These are phyloP conservation scores for Trifolium repens DNA, from an alignment of 306 rosid species.

Conservation along the genomic window DNA sequence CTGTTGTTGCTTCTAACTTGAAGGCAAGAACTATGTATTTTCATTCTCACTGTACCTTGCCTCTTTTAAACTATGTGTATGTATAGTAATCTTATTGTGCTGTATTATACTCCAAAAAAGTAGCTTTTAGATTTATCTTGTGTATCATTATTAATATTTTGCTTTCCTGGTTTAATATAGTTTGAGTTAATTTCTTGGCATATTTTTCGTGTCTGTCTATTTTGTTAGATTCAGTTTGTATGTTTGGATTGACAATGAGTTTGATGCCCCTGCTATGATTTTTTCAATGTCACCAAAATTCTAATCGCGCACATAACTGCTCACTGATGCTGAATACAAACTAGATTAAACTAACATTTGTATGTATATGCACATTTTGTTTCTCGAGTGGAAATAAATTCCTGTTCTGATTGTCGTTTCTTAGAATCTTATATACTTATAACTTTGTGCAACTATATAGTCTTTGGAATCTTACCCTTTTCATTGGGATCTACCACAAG, in stretches of 20 bases:
- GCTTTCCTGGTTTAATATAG: slow-evolving; percentile 40
- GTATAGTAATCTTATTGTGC: slow-evolving; percentile 45
- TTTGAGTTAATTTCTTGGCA: slow-evolving; percentile 31
- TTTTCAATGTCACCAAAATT: neutral
- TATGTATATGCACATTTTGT: too few species aligned
- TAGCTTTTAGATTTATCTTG: slow-evolving; percentile 34
- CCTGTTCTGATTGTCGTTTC: too few species aligned
- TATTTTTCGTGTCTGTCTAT: neutral
- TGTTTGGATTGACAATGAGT: neutral
- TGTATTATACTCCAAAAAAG: slow-evolving; percentile 17
- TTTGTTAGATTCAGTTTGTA: neutral
- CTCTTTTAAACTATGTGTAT: slow-evolving; percentile 34
- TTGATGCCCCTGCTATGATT: neutral
- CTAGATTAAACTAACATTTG: too few species aligned
- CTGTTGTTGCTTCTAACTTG: slow-evolving; percentile 15
- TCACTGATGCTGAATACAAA: too few species aligned
- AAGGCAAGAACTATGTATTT: slow-evolving; percentile 45
- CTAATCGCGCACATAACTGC: neutral
- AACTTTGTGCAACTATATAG: too few species aligned
- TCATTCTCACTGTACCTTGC: slow-evolving; percentile 34
- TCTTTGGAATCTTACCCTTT: too few species aligned
- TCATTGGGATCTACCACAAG: too few species aligned
- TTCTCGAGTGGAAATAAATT: too few species aligned
- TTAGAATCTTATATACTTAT: too few species aligned
- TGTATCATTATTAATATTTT: slow-evolving; percentile 28